Evolutionary conservation across 108 stramenopile genomes (phyloP).

Genomic region (Aureococcus anophagefferens): DNA sequence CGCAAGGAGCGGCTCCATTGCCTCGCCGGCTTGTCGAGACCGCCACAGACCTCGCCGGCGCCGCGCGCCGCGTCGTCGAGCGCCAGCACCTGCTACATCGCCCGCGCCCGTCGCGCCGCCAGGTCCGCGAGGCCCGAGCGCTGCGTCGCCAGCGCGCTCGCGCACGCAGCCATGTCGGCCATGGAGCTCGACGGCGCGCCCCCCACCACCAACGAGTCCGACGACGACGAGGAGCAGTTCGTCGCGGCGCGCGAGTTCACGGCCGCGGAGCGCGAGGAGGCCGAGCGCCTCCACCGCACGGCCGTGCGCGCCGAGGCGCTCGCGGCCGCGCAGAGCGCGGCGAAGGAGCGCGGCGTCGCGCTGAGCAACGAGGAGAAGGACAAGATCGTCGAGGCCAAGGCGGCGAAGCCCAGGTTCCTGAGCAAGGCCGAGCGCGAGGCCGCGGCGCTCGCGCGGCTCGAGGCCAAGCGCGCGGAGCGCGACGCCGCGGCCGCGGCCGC

Average conservation of each 20-base stretch:
- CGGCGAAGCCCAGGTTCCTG: constrained; percentile 35
- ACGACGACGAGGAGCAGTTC: too few relatives aligned
- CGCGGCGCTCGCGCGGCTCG: background rate
- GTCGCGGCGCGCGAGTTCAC: background rate
- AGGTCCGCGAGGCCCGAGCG: too few relatives aligned
- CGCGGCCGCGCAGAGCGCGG: background rate
- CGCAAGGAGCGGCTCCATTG: too few relatives aligned
- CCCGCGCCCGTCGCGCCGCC: too few relatives aligned
- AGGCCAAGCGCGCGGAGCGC: background rate
- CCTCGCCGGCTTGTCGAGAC: too few relatives aligned
- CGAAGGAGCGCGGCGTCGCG: background rate
- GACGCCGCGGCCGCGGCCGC: background rate
- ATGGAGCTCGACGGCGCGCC: too few relatives aligned
- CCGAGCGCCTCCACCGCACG: background rate
- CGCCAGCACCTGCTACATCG: too few relatives aligned
- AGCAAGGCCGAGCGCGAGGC: constrained; percentile 52
- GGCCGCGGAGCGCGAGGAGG: background rate
- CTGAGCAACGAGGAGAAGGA: background rate
- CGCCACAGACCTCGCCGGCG: too few relatives aligned
- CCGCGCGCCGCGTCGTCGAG: too few relatives aligned
- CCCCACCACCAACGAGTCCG: too few relatives aligned
- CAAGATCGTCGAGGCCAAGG: background rate
- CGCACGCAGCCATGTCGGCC: too few relatives aligned
- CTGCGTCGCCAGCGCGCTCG: too few relatives aligned
- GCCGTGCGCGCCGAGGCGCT: background rate